Evolutionary conservation across 2,329 filamentous ascomycete species (phyloP).

Genomic region (Neobulgaria alba): DNA sequence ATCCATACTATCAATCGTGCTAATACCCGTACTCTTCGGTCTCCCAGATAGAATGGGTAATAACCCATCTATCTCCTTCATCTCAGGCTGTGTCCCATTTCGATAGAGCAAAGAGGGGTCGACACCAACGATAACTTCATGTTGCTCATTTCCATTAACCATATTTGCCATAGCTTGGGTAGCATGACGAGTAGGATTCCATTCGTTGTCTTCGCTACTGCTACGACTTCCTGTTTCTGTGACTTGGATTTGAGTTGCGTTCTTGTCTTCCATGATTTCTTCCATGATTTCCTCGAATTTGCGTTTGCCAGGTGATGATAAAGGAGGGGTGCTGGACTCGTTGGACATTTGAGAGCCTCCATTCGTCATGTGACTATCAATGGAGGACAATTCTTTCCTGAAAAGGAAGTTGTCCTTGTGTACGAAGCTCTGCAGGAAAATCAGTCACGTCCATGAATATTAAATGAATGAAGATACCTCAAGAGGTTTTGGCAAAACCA

Average conservation of each 20-base stretch:
- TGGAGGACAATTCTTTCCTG: constrained; percentile 35
- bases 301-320: constrained; percentile 20
- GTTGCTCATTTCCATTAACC: background rate
- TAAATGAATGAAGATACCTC: too few relatives aligned
- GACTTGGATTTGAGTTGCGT: background rate
- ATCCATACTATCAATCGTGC: constrained; percentile 25
- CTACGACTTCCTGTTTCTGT: background rate
- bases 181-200: background rate
- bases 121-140: constrained; percentile 20
- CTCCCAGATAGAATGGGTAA: constrained; percentile 13
- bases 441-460: too few relatives aligned
- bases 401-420: constrained; percentile 45
- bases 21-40: constrained; percentile 1
- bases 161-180: background rate
- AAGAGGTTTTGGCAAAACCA: constrained; percentile 33
- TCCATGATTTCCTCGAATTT: constrained; percentile 19
- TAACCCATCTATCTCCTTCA: constrained; percentile 24
- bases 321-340: constrained; percentile 4
- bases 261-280: background rate
- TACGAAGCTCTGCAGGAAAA: too few relatives aligned
- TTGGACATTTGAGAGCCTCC: background rate
- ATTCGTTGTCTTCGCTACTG: background rate
- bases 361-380: background rate
- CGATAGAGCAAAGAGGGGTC: constrained; percentile 14
- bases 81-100: constrained; percentile 16